phyloP scores from a whole-genome alignment of 768 basidiomycete genomes.

The Suillus weaverae region DNA sequence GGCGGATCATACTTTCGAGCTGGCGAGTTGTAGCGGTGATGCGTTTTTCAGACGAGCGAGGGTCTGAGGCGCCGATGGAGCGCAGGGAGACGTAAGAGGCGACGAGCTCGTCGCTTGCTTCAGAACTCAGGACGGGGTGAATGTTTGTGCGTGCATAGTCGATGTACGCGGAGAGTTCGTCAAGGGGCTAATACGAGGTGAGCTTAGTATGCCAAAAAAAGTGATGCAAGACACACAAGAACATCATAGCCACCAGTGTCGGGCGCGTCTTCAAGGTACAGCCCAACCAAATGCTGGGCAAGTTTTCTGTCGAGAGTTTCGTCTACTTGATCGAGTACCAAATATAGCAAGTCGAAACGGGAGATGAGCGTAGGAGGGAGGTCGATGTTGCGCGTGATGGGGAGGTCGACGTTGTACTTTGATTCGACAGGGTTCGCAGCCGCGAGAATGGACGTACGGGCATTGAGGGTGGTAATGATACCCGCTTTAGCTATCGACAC shows the following conservation, averaged over 20 bases:
- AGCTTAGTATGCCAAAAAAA: slow-evolving; percentile 4
- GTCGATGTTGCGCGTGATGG: slow-evolving; percentile 95
- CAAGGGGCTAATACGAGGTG: slow-evolving; percentile 62
- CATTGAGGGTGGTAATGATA: slow-evolving; percentile 97
- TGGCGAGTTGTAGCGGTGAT: slow-evolving; percentile 99
- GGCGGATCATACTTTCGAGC: slow-evolving; percentile 94
- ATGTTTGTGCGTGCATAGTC: slow-evolving; percentile 87
- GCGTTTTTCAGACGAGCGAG: slow-evolving; percentile 83
- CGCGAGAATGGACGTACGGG: slow-evolving; percentile 95
- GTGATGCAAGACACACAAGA: slow-evolving; percentile 52
- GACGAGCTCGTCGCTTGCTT: slow-evolving; percentile 83
- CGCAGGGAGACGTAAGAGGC: slow-evolving; percentile 92
- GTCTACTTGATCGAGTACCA: slow-evolving; percentile 93
- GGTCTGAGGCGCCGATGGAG: slow-evolving; percentile 81
- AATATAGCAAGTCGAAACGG: slow-evolving; percentile 93
- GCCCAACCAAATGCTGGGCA: slow-evolving; percentile 88
- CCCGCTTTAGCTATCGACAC: slow-evolving; percentile 99
- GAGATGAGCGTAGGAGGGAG: slow-evolving; percentile 97
- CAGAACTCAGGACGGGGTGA: slow-evolving; percentile 83
- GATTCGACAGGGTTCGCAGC: slow-evolving; percentile 97
- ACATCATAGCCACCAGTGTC: slow-evolving; percentile 65
- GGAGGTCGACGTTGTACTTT: slow-evolving; percentile 88
- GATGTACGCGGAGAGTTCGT: slow-evolving; percentile 92
- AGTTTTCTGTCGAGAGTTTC: slow-evolving; percentile 82
- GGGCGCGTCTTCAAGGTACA: slow-evolving; percentile 92